Conservation (phyloP, 805 yeast species). For the Clavispora santaluciae region DNA sequence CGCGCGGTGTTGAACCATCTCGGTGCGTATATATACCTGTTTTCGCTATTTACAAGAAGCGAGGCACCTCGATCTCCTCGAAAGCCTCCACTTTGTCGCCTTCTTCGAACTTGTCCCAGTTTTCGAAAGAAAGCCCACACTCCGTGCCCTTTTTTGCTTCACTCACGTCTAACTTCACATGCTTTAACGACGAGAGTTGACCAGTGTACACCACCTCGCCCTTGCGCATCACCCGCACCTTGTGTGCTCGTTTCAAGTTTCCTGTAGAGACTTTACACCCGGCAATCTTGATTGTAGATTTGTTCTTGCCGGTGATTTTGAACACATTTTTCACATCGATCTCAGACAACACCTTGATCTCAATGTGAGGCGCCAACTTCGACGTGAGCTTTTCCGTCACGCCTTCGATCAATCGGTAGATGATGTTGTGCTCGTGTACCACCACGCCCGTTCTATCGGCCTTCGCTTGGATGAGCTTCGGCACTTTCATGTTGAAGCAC, state of each 20-base stretch:
- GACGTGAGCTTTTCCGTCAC: slow-evolving; percentile 62
- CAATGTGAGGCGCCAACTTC: slow-evolving; percentile 60
- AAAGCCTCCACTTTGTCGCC: slow-evolving; percentile 75
- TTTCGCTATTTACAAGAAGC: slow-evolving; percentile 24
- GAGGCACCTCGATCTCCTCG: slow-evolving; percentile 52
- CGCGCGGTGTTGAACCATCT: background rate
- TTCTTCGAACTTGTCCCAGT: slow-evolving; percentile 61
- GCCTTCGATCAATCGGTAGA: slow-evolving; percentile 82
- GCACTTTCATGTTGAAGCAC: slow-evolving; percentile 70
- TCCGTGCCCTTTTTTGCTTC: slow-evolving; percentile 84
- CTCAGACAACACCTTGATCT: slow-evolving; percentile 60
- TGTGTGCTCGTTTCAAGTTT: slow-evolving; percentile 51
- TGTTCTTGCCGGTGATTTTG: slow-evolving; percentile 54
- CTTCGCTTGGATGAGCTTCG: slow-evolving; percentile 54
- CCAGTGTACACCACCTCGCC: slow-evolving; percentile 51
- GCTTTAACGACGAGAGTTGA: slow-evolving; percentile 65
- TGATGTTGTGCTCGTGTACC: slow-evolving; percentile 67
- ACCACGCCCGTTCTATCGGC: slow-evolving; percentile 57
- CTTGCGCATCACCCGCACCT: slow-evolving; percentile 53
- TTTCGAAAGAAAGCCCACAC: slow-evolving; percentile 76
- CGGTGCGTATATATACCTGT: background rate
- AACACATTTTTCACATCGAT: slow-evolving; percentile 70
- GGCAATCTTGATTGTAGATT: slow-evolving; percentile 61
- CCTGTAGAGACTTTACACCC: slow-evolving; percentile 84
- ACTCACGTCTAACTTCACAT: slow-evolving; percentile 70